Conservation (phyloP, 106 monocot species). For the Phalaenopsis equestris region DNA sequence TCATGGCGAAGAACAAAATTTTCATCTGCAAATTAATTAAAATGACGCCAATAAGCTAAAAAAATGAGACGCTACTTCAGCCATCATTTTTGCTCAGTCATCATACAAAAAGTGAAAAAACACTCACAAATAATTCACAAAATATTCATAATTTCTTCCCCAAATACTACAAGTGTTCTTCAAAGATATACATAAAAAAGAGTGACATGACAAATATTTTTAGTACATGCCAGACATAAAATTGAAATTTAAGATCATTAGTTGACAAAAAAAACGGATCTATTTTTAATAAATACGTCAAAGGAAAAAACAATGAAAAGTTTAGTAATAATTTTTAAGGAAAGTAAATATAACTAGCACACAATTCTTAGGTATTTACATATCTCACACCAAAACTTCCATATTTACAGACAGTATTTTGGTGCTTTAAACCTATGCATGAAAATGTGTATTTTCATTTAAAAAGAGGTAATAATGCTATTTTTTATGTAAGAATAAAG, state of each 20-base stretch:
- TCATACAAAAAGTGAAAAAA: background rate
- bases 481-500: too few species aligned
- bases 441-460: too few species aligned
- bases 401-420: too few species aligned
- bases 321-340: too few species aligned
- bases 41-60: background rate
- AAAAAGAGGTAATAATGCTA: too few species aligned
- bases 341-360: too few species aligned
- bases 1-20: conserved; percentile 73
- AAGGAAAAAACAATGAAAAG: background rate
- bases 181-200: background rate
- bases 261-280: background rate
- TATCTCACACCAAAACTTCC: too few species aligned
- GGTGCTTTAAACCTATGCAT: too few species aligned
- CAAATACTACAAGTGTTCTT: background rate
- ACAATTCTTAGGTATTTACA: too few species aligned
- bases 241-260: background rate
- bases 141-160: background rate
- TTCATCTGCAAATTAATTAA: conserved; percentile 51
- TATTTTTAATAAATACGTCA: background rate
- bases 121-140: background rate
- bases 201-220: background rate
- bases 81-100: conserved; percentile 1
- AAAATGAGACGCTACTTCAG: background rate
- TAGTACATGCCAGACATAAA: background rate